Evolutionary conservation across 2,329 filamentous ascomycete genomes (phyloP).

Genomic region (Fusarium zealandicum): DNA sequence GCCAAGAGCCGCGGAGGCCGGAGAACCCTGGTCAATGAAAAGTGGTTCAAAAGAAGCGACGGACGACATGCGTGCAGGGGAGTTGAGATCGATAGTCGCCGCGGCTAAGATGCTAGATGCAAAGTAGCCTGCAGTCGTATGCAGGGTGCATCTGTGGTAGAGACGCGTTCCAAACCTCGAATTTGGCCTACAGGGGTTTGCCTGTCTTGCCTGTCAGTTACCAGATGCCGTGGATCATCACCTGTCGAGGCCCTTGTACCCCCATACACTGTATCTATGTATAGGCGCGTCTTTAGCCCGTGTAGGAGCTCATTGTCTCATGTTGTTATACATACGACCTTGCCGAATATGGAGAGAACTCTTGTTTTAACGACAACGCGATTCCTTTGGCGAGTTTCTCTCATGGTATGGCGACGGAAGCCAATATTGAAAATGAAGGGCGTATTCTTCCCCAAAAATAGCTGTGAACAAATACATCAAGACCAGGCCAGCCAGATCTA

Average conservation of each 20-base stretch:
- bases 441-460: too few species aligned
- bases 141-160: conserved; percentile 17
- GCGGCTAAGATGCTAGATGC: conserved; percentile 16
- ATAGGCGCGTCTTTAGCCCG: too few species aligned
- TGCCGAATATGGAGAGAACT: too few species aligned
- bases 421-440: too few species aligned
- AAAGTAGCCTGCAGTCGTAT: conserved; percentile 9
- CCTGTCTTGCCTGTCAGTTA: conserved; percentile 7
- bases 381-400: too few species aligned
- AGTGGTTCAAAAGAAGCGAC: conserved; percentile 11
- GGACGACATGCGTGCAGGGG: conserved; percentile 11
- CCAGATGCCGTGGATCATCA: too few species aligned
- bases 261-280: neutral
- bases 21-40: conserved; percentile 10
- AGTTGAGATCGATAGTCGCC: conserved; percentile 30
- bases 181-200: conserved; percentile 3
- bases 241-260: neutral
- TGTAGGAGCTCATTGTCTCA: too few species aligned
- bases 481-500: too few species aligned
- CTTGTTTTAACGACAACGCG: too few species aligned
- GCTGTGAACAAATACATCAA: too few species aligned
- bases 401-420: too few species aligned
- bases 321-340: too few species aligned
- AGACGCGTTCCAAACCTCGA: conserved; percentile 13
- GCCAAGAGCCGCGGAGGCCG: conserved; percentile 6